phyloP scores from a whole-genome alignment of 805 yeast species.

The Myxozyma monticola region DNA sequence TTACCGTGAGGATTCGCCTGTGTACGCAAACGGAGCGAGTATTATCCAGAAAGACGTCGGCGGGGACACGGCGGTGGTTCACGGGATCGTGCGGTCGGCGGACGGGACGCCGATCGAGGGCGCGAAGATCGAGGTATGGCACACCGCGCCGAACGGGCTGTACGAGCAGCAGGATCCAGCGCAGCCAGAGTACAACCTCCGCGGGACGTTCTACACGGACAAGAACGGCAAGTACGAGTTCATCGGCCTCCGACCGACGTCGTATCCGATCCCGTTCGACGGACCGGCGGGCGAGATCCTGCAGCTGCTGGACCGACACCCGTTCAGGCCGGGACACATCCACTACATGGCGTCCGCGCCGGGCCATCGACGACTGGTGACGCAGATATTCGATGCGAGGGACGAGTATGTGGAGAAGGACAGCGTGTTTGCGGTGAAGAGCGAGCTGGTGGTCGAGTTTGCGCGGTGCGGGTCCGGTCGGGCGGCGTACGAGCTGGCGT shows the following conservation, averaged over 20 bases:
- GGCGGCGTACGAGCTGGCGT: conserved; percentile 26
- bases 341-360: conserved; percentile 37
- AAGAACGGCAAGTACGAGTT: conserved; percentile 35
- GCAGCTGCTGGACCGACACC: conserved; percentile 40
- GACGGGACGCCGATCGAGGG: conserved; percentile 35
- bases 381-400: conserved; percentile 39
- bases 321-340: conserved; percentile 41
- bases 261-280: conserved; percentile 43
- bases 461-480: conserved; percentile 15
- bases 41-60: conserved; percentile 39
- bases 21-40: conserved; percentile 37
- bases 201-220: conserved; percentile 39
- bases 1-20: conserved; percentile 39
- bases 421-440: conserved; percentile 41
- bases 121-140: conserved; percentile 41
- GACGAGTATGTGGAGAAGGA: conserved; percentile 38
- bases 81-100: conserved; percentile 35
- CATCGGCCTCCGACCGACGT: conserved; percentile 39
- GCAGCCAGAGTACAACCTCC: conserved; percentile 39
- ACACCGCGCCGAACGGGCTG: conserved; percentile 42
- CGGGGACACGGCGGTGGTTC: conserved; percentile 35
- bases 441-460: conserved; percentile 37
- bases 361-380: conserved; percentile 36
- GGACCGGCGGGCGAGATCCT: conserved; percentile 42
- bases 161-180: conserved; percentile 42